These are phyloP conservation scores for Phytophthora lateralis DNA, from an alignment of 352 stramenopile species.

Conservation along the genomic window DNA sequence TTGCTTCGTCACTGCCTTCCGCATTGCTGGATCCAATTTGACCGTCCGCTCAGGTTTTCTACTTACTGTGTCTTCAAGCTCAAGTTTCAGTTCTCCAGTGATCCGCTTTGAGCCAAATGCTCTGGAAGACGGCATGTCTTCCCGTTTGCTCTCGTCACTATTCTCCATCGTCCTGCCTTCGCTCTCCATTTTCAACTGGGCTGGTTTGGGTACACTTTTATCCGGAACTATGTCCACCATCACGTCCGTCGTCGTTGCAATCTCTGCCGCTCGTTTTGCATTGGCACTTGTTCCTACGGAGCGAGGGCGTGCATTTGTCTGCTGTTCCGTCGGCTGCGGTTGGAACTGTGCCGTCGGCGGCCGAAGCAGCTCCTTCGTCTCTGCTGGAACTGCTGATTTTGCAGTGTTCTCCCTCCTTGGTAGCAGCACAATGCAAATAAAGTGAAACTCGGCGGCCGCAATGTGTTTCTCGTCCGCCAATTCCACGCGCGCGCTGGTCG, in stretches of 20 bases:
- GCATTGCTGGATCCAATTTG: neutral
- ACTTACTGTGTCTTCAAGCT: neutral
- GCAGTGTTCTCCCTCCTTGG: neutral
- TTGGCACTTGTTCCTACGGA: neutral
- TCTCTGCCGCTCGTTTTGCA: neutral
- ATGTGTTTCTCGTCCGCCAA: conserved; percentile 8
- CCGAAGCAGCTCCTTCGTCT: neutral
- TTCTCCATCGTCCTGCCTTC: neutral
- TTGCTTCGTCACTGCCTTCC: neutral
- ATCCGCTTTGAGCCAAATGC: neutral
- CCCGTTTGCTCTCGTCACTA: neutral
- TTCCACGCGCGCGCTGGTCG: conserved; percentile 12
- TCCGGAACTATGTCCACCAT: neutral
- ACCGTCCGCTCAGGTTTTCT: neutral
- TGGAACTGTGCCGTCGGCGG: neutral
- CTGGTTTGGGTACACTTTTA: neutral
- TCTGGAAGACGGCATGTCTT: neutral
- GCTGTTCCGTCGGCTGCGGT: neutral
- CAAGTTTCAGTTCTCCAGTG: neutral
- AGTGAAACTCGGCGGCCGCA: neutral
- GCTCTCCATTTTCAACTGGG: neutral
- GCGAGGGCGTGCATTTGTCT: neutral
- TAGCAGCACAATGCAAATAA: conserved; percentile 22
- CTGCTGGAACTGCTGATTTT: neutral
- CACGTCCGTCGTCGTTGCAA: neutral